Conservation (phyloP, 495 filamentous ascomycete genomes). For the Symbiotaphrina buchneri region DNA sequence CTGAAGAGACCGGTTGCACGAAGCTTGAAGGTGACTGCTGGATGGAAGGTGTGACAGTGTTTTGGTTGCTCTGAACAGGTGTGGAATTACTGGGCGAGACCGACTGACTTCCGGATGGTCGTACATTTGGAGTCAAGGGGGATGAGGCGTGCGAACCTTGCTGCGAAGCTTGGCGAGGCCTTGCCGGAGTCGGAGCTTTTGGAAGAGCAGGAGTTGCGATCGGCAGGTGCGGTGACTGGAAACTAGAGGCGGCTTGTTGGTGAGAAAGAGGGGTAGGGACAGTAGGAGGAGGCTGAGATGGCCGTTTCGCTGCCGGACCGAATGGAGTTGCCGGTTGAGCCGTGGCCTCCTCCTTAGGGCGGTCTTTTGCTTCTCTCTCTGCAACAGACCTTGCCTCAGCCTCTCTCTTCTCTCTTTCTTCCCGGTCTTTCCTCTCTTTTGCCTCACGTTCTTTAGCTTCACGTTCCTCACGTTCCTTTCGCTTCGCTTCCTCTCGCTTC, state of each 20-base stretch:
- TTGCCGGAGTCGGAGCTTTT: conserved; percentile 60
- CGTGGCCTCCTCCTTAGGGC: conserved; percentile 22
- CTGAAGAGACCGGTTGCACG: conserved; percentile 20
- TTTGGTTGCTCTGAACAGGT: no score
- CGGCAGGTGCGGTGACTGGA: conserved; percentile 59
- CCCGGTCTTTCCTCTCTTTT: conserved; percentile 26
- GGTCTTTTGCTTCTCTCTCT: conserved; percentile 21
- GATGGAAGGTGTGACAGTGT: no score
- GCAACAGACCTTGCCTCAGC: conserved; percentile 35
- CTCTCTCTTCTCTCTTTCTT: conserved; percentile 31
- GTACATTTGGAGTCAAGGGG: conserved; percentile 33
- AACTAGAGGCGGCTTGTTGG: conserved; percentile 17
- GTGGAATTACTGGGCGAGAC: conserved; percentile 38
- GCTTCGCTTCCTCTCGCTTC: conserved; percentile 34
- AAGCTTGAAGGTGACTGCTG: conserved; percentile 21
- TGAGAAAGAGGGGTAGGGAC: conserved; percentile 31
- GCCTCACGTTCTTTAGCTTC: conserved; percentile 41
- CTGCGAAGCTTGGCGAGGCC: conserved; percentile 55
- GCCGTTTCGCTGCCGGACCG: conserved; percentile 24
- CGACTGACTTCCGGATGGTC: conserved; percentile 32
- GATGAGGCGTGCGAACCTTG: conserved; percentile 55
- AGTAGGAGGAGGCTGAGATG: conserved; percentile 20
- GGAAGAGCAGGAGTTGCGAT: conserved; percentile 63
- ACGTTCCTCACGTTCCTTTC: conserved; percentile 51
- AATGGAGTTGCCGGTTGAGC: conserved; percentile 14